Evolutionary conservation across 2,329 filamentous ascomycete genomes (phyloP), one percentile per base, ranked within the genome.

Genomic region (Lizonia empirigonia): DNA sequence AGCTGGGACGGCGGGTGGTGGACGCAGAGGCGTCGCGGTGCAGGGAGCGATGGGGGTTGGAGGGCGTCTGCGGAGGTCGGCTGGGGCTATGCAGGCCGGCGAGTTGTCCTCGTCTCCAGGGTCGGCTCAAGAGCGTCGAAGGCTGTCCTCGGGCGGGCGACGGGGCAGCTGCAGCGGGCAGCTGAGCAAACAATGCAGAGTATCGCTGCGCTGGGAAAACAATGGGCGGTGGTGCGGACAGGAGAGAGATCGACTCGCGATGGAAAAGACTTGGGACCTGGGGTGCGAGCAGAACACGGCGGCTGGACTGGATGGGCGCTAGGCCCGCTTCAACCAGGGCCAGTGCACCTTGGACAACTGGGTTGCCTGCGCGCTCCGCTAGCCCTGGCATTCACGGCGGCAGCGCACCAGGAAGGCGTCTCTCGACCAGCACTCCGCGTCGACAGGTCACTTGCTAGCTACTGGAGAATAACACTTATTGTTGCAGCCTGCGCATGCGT

Each of bases 41-140:
- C 40, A 34, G 42, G 41, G 50, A 44, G 53, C 47, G 44, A 39
- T 49, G 51, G 37, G 50, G 50, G 59, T 42, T 20, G 51, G 53
- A 50, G 53, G 51, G 58, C 48, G 53, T 58, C 57, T 63, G 58
- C 61, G 62, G 62, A 42, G 51, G 55, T 55, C 24, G 62, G 42
- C 56, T 59, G 62, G 64, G 65, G 63, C 63, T 63, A 59, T 59
- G 62, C 55, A 55, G 56, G 49, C 58, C 46, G 53, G 58, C 52
- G 44, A 51, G 56, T 47, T 50, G 61, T 55, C 45, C 56, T 38
- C 32, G 59, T 55, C 42, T 58, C 40, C 37, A 42, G 19, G 39
- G 35, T 45, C 36, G 44, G 50, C 24, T 42, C 42, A 46, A 42
- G 41, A 37, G 42, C 37, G 49, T 52, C 42, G 29, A 24, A 6